These are phyloP conservation scores for Saprolegnia diclina DNA, from an alignment of 352 stramenopile species.

Conservation along the genomic window DNA sequence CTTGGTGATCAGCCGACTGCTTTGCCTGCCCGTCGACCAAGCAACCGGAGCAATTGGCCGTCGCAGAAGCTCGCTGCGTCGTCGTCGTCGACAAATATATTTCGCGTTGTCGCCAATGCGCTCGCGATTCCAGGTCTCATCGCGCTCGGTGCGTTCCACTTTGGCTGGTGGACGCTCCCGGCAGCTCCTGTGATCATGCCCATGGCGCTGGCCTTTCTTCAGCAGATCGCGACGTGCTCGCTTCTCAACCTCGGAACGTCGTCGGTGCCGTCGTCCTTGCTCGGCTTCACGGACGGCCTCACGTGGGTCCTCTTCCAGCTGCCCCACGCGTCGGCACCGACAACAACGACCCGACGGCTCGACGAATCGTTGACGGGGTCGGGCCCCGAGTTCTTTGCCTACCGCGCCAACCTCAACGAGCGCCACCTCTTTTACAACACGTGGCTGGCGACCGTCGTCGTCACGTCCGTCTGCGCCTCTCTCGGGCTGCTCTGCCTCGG, in stretches of 20 bases:
- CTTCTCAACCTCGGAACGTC: slow-evolving; percentile 3
- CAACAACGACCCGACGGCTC: not conserved
- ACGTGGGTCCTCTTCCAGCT: slow-evolving; percentile 12
- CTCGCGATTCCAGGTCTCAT: not conserved
- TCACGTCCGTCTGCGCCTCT: not conserved
- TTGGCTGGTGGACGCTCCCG: slow-evolving; percentile 6
- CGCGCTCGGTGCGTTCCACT: slow-evolving; percentile 5
- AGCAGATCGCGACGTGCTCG: slow-evolving; percentile 5
- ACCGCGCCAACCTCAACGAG: slow-evolving; percentile 5
- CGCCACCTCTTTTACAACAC: not conserved
- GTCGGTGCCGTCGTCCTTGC: not conserved
- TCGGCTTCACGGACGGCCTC: slow-evolving; percentile 4
- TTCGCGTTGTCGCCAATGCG: slow-evolving; percentile 6
- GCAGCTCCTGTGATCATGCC: not conserved
- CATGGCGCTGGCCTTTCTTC: not conserved
- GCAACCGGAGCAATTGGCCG: slow-evolving; percentile 25
- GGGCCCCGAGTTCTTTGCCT: slow-evolving; percentile 20
- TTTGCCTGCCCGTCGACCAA: not conserved
- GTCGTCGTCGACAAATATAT: not conserved
- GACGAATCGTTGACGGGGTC: not conserved
- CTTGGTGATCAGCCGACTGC: slow-evolving; percentile 8
- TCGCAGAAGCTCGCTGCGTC: not conserved
- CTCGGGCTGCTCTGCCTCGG: not conserved
- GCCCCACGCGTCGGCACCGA: not conserved
- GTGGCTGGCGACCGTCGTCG: slow-evolving; percentile 1